Conservation (phyloP, 176 grass and related monocot species). For the Eragrostis curvula region DNA sequence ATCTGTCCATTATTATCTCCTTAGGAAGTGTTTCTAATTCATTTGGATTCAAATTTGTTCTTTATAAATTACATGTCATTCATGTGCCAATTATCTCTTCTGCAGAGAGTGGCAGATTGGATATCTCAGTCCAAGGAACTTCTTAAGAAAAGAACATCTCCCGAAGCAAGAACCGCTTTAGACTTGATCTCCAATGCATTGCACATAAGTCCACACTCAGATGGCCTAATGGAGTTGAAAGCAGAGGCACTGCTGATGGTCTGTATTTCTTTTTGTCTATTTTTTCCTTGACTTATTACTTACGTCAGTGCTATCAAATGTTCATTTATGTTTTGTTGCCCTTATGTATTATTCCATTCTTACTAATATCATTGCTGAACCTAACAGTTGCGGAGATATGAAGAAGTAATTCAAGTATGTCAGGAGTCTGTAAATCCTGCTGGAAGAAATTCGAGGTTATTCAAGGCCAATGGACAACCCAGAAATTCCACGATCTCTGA, state of each 20-base stretch:
- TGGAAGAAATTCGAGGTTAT: conserved; percentile 58
- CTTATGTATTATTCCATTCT: not conserved
- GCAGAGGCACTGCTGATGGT: conserved; percentile 85
- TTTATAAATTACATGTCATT: conserved; percentile 20
- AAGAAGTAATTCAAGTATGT: conserved; percentile 88
- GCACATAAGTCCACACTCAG: conserved; percentile 69
- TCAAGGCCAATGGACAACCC: conserved; percentile 31
- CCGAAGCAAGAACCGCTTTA: conserved; percentile 73
- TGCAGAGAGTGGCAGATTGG: conserved; percentile 70
- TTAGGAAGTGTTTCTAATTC: conserved; percentile 6
- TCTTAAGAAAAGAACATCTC: conserved; percentile 73
- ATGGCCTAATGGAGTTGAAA: conserved; percentile 88
- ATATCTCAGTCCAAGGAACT: conserved; percentile 66
- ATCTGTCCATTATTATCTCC: conserved; percentile 12
- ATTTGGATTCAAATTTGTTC: not conserved
- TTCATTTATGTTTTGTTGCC: conserved; percentile 15
- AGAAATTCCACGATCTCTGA: conserved; percentile 41
- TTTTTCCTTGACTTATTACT: conserved; percentile 26
- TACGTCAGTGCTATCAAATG: conserved; percentile 1
- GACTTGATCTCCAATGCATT: conserved; percentile 83
- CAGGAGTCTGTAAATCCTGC: conserved; percentile 66
- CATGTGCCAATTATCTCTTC: conserved; percentile 18
- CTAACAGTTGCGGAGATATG: conserved; percentile 70
- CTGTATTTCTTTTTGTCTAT: conserved; percentile 34
- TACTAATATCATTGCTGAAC: conserved; percentile 36